Conservation (phyloP, 2,329 filamentous ascomycete species). For the Scedosporium minutisporum region DNA sequence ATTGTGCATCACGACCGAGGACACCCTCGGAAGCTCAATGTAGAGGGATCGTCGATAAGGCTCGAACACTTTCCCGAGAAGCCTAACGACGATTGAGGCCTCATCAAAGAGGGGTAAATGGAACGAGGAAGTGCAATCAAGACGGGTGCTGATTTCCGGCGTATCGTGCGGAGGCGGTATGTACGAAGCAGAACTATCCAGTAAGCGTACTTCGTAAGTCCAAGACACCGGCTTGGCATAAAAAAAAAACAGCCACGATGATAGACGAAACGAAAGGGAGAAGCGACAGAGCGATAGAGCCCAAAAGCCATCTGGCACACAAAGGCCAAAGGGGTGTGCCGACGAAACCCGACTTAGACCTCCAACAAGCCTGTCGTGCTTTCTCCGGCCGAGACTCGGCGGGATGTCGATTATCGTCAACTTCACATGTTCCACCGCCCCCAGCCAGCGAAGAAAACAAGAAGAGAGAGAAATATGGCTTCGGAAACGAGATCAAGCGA, state of each 20-base stretch:
- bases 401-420: not conserved
- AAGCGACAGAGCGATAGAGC: not conserved
- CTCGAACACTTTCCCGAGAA: not conserved
- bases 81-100: not conserved
- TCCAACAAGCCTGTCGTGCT: not conserved
- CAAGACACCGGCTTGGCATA: not conserved
- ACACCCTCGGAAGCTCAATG: not conserved
- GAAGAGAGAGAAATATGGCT: too few relatives aligned
- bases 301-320: not conserved
- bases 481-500: too few relatives aligned
- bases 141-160: not conserved
- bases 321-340: not conserved
- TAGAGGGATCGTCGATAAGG: not conserved
- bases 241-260: not conserved
- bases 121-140: not conserved
- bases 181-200: not conserved
- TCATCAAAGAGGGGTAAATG: not conserved
- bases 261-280: too few relatives aligned
- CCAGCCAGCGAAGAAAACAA: too few relatives aligned
- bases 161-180: not conserved
- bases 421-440: not conserved
- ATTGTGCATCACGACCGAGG: not conserved
- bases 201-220: not conserved
- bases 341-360: not conserved
- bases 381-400: not conserved